Base-by-base conservation (phyloP, 1,139 yeast genomes). In the Maudiozyma humilis region DNA sequence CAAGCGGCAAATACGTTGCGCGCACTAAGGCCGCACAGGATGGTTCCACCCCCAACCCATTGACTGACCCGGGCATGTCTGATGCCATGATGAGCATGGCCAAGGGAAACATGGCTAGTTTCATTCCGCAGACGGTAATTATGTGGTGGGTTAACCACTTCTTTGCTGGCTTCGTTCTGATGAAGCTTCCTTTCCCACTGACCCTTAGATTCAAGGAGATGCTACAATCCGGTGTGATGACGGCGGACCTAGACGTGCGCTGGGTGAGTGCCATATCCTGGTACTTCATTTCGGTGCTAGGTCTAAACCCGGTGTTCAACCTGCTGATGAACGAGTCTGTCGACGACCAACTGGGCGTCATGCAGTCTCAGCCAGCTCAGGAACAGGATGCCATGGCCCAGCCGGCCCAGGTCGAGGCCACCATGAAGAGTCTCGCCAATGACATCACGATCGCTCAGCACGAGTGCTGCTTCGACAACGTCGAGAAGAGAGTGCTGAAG, bases 241-340 rank as follows among this genome's bases (percentile, higher is more conserved):
- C 97, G 0, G 75, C 82, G 1, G 94, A 91, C 56, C 71, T 91
- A 50, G 93, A 88, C 58, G 96, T 82, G 4, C 70, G 95, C 34
- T 91, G 95, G 77, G 98, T 91, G n/a, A 82, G 94, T 33, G 81
- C 96, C 2, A 81, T 93, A 27, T 88, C 96, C n/a, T 91, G 97
- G 98, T 91, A 91, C 63, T 87, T 91, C 63, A 85, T 91, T 45
- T 86, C 88, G 47, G 76, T 88, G 52, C 67, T 89, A 46, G 98
- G 98, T 32, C 73, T 91, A 49, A 77, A 79, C 52, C 86, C 96
- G 0, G 79, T 91, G 2, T 85, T 82, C 62, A 75, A 86, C 23
- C 71, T 89, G 45, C 55, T 89, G 16, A 73, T 86, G 60, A 82
- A 81, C 3, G 82, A 76, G 19, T 31, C 40, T 12, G 58, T 66